These are phyloP conservation scores for Gomphus bonarii DNA, from an alignment of 1,284 basidiomycete species.

Conservation along the genomic window DNA sequence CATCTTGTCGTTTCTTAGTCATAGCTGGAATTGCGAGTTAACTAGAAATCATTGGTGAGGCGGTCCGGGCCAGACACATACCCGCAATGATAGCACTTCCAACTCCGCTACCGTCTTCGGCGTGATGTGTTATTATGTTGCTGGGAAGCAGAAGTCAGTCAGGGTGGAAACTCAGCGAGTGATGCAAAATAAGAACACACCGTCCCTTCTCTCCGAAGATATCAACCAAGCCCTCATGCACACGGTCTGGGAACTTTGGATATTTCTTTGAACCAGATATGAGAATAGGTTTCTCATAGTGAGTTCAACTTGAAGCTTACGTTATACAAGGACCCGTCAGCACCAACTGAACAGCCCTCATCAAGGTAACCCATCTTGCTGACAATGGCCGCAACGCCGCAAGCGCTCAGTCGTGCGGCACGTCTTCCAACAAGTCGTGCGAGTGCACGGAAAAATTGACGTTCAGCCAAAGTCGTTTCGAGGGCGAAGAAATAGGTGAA, in stretches of 20 bases:
- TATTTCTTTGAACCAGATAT: slow-evolving; percentile 61
- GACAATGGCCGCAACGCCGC: slow-evolving; percentile 91
- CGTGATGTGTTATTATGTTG: slow-evolving; percentile 82
- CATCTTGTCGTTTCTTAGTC: slow-evolving; percentile 50
- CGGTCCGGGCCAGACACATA: slow-evolving; percentile 25
- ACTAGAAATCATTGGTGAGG: slow-evolving; percentile 1
- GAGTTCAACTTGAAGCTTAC: slow-evolving; percentile 35
- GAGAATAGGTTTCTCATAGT: background rate
- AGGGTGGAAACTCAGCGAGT: background rate
- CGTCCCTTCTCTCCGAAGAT: slow-evolving; percentile 91
- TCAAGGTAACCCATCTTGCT: slow-evolving; percentile 88
- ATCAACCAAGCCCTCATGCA: slow-evolving; percentile 83
- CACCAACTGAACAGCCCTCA: slow-evolving; percentile 81
- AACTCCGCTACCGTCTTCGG: slow-evolving; percentile 92
- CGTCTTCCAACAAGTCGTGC: slow-evolving; percentile 85
- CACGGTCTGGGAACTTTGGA: slow-evolving; percentile 81
- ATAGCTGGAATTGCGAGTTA: slow-evolving; percentile 31
- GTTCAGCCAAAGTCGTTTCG: slow-evolving; percentile 88
- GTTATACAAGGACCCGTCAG: slow-evolving; percentile 89
- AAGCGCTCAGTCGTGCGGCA: slow-evolving; percentile 81
- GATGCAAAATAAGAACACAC: slow-evolving; percentile 31
- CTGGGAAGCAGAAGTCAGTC: slow-evolving; percentile 23
- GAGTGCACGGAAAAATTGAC: slow-evolving; percentile 90
- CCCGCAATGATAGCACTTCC: slow-evolving; percentile 95
- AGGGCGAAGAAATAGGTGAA: slow-evolving; percentile 93